These are phyloP conservation scores for Plenodomus lindquistii DNA, from an alignment of 2,329 filamentous ascomycete species.

Conservation along the genomic window DNA sequence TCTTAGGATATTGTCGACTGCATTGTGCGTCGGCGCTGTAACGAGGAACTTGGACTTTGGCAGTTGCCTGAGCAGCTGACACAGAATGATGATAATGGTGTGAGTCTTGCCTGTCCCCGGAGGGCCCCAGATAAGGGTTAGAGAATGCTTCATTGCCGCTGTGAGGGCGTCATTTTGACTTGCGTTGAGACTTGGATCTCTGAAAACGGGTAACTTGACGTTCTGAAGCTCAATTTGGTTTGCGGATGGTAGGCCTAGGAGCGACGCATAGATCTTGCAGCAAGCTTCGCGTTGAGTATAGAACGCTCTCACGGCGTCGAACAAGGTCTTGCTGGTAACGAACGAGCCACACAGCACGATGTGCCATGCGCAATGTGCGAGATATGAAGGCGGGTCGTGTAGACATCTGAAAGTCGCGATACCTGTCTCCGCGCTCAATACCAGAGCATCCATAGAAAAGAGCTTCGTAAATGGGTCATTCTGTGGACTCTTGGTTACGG, in stretches of 20 bases:
- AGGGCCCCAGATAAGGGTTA: conserved; percentile 52
- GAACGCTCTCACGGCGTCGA: conserved; percentile 44
- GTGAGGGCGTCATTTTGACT: conserved; percentile 44
- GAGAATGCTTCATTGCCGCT: conserved; percentile 32
- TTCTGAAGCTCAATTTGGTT: conserved; percentile 11
- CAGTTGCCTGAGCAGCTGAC: conserved; percentile 32
- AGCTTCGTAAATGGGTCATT: conserved; percentile 33
- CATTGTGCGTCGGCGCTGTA: conserved; percentile 52
- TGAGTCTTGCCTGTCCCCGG: conserved; percentile 53
- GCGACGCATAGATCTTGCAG: conserved; percentile 37
- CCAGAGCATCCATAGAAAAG: conserved; percentile 47
- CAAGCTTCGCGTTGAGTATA: conserved; percentile 31
- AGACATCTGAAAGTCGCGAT: conserved; percentile 44
- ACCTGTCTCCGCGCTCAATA: conserved; percentile 36
- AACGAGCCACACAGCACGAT: conserved; percentile 48
- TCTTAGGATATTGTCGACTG: conserved; percentile 51
- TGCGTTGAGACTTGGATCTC: conserved; percentile 30
- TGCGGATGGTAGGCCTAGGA: conserved; percentile 14
- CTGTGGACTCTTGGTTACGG: conserved; percentile 34
- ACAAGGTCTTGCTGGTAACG: conserved; percentile 47
- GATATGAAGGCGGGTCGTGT: conserved; percentile 44
- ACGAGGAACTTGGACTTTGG: conserved; percentile 39
- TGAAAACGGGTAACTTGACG: conserved; percentile 14
- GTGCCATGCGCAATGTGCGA: conserved; percentile 45
- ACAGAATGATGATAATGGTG: conserved; percentile 48